These are phyloP conservation scores for baker's yeast (Saccharomyces cerevisiae) DNA, from an alignment of 805 yeast species.

Conservation along the genomic window DNA sequence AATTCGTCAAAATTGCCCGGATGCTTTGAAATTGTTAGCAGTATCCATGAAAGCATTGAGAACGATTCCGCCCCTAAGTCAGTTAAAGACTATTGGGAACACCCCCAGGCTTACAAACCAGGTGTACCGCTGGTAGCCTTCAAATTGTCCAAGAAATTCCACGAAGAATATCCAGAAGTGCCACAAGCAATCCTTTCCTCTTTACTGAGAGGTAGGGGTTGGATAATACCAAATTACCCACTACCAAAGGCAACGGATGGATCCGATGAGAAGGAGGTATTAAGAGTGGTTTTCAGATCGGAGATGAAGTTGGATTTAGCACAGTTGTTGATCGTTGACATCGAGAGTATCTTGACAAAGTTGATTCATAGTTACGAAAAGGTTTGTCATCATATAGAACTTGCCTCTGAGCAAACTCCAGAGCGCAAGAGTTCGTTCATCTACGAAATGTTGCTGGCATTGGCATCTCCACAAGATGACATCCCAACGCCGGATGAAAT, in stretches of 20 bases:
- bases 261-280: conserved; percentile 55
- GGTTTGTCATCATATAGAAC: conserved; percentile 2
- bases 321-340: conserved; percentile 28
- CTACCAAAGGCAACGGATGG: conserved; percentile 45
- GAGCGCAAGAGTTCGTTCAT: conserved; percentile 11
- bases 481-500: conserved; percentile 3
- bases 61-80: conserved; percentile 14
- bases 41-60: conserved; percentile 58
- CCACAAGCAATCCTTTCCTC: conserved; percentile 74
- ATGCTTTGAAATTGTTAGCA: conserved; percentile 65
- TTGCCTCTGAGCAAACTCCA: not conserved
- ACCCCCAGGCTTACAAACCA: conserved; percentile 47
- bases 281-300: conserved; percentile 76
- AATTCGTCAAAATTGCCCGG: conserved; percentile 55
- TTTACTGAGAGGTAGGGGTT: conserved; percentile 68
- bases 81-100: conserved; percentile 22
- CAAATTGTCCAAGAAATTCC: conserved; percentile 54
- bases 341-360: conserved; percentile 15
- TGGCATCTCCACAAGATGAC: conserved; percentile 18
- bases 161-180: conserved; percentile 58
- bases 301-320: conserved; percentile 42
- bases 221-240: conserved; percentile 85
- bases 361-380: conserved; percentile 15
- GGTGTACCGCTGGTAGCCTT: conserved; percentile 91
- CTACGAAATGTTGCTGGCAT: conserved; percentile 17